Conservation (phyloP, 2,329 filamentous ascomycete genomes). For the Trichoderma cornu-damae region DNA sequence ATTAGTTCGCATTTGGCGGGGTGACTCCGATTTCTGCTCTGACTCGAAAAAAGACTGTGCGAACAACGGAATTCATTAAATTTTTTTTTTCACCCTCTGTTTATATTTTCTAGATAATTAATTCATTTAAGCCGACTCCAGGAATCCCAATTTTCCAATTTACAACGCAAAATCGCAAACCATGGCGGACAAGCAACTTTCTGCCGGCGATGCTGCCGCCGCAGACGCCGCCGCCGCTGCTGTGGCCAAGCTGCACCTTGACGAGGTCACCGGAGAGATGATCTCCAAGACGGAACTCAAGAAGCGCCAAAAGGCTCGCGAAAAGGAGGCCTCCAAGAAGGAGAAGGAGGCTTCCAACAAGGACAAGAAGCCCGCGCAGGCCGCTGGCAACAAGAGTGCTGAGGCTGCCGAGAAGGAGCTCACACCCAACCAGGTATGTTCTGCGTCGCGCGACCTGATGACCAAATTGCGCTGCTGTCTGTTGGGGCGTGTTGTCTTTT, state of each 20-base stretch:
- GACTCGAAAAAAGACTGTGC: conserved; percentile 11
- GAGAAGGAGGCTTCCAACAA: conserved; percentile 69
- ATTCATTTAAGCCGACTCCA: neutral
- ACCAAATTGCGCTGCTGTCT: neutral
- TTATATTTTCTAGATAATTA: neutral
- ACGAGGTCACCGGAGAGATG: conserved; percentile 88
- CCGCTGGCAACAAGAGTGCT: conserved; percentile 43
- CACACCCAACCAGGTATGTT: conserved; percentile 47
- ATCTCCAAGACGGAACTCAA: conserved; percentile 85
- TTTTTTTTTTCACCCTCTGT: conserved; percentile 12
- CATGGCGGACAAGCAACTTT: conserved; percentile 33
- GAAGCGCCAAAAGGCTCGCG: conserved; percentile 88
- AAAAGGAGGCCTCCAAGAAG: conserved; percentile 82
- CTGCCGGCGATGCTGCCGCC: conserved; percentile 35
- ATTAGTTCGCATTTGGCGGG: conserved; percentile 18
- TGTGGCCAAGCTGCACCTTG: conserved; percentile 71
- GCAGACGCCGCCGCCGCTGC: conserved; percentile 51
- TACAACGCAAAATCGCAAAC: neutral
- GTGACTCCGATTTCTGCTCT: conserved; percentile 16
- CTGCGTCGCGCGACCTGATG: neutral
- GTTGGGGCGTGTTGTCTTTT: neutral
- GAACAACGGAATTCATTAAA: neutral
- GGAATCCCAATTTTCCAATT: neutral
- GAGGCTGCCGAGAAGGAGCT: conserved; percentile 57
- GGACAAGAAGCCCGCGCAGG: conserved; percentile 18